Evolutionary conservation across 164 flowering plant genomes (phyloP).

Genomic region (Vitis rotundifolia): DNA sequence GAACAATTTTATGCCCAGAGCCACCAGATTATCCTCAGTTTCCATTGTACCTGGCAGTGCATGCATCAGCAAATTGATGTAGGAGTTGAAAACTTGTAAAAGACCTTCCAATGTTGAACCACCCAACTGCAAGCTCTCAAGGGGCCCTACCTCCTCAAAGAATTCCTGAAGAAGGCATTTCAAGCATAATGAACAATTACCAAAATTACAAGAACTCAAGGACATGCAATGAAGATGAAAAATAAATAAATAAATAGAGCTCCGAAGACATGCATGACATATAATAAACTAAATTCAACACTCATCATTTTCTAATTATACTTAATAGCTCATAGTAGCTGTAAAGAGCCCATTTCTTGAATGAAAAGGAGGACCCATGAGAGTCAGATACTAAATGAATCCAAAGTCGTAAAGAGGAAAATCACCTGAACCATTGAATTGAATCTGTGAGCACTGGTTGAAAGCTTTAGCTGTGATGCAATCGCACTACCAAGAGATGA

Average conservation of each 20-base stretch:
- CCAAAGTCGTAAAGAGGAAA: not conserved
- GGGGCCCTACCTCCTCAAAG: conserved; percentile 70
- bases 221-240: too few relatives aligned
- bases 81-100: conserved; percentile 70
- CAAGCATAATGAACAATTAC: not conserved
- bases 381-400: too few relatives aligned
- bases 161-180: conserved; percentile 44
- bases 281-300: too few relatives aligned
- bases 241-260: too few relatives aligned
- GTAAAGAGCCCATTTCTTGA: too few relatives aligned
- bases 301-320: too few relatives aligned
- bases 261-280: too few relatives aligned
- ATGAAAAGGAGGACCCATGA: too few relatives aligned
- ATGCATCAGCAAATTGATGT: conserved; percentile 64
- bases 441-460: conserved; percentile 87
- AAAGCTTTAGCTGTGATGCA: conserved; percentile 68
- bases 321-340: too few relatives aligned
- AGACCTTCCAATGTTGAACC: conserved; percentile 76
- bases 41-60: conserved; percentile 83
- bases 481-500: conserved; percentile 32
- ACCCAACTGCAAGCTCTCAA: conserved; percentile 47
- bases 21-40: conserved; percentile 67
- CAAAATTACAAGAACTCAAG: too few relatives aligned
- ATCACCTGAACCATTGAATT: conserved; percentile 92
- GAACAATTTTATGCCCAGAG: conserved; percentile 67